Conservation (phyloP, 1,284 basidiomycete genomes). For the Cryptococcus sp. region DNA sequence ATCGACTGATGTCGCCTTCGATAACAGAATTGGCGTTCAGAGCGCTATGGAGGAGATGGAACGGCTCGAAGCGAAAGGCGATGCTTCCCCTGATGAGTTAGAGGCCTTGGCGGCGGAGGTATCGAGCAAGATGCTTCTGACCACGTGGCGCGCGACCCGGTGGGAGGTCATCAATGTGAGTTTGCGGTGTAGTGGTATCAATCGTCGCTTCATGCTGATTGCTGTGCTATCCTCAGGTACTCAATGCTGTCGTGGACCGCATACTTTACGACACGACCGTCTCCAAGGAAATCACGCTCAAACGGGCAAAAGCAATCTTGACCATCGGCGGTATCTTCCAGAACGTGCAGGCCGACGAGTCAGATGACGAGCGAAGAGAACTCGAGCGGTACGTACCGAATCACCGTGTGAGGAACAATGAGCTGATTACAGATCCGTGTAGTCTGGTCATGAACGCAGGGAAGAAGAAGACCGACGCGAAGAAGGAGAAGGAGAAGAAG, state of each 20-base stretch:
- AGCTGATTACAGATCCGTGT: background rate
- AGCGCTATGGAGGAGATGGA: conserved; percentile 81
- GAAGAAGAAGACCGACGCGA: conserved; percentile 53
- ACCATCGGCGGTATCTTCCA: conserved; percentile 86
- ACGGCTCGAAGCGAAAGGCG: conserved; percentile 82
- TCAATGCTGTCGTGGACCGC: conserved; percentile 70
- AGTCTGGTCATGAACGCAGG: conserved; percentile 54
- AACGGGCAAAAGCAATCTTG: conserved; percentile 83
- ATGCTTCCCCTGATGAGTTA: conserved; percentile 75
- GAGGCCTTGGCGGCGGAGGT: conserved; percentile 89
- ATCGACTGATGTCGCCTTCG: conserved; percentile 7
- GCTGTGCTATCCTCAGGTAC: conserved; percentile 33
- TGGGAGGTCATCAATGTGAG: conserved; percentile 83
- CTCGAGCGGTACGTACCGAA: conserved; percentile 66
- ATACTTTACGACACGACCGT: conserved; percentile 75
- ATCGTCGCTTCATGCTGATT: background rate
- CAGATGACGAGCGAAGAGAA: conserved; percentile 86
- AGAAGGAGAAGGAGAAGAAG: conserved; percentile 42
- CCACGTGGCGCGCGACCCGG: conserved; percentile 91
- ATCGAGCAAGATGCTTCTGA: conserved; percentile 92
- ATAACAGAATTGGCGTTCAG: conserved; percentile 66
- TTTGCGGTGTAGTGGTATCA: conserved; percentile 9
- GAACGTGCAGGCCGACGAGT: conserved; percentile 75
- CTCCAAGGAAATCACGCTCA: conserved; percentile 68
- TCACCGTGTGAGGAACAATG: background rate